Evolutionary conservation across 257 asterid genomes (phyloP).

Genomic region (Solanum virginianum): DNA sequence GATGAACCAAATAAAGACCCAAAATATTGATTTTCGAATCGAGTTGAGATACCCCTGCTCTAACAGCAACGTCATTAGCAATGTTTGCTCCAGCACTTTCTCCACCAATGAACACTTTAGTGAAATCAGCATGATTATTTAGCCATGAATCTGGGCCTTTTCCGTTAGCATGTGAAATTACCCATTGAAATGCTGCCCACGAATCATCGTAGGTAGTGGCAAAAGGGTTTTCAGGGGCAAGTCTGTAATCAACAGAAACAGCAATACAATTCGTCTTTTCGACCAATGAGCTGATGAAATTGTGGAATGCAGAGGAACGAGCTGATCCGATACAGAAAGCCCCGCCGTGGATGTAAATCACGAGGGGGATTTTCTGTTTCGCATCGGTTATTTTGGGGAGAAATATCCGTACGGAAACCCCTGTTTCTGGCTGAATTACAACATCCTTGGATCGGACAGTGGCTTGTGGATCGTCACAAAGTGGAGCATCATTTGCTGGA

Average conservation of each 20-base stretch:
- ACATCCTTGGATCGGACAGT: constrained; percentile 43
- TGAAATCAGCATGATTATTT: constrained; percentile 40
- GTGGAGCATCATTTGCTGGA: constrained; percentile 1
- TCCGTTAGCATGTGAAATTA: constrained; percentile 27
- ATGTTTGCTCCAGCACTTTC: constrained; percentile 79
- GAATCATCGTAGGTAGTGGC: constrained; percentile 55
- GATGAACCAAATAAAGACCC: constrained; percentile 37
- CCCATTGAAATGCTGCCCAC: constrained; percentile 60
- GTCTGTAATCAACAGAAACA: constrained; percentile 49
- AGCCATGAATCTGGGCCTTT: constrained; percentile 52
- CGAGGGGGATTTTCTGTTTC: constrained; percentile 27
- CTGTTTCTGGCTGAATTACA: constrained; percentile 22
- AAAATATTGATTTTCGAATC: constrained; percentile 15
- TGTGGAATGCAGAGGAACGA: constrained; percentile 13
- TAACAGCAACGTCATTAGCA: constrained; percentile 35
- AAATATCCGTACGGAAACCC: constrained; percentile 37
- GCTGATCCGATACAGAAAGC: constrained; percentile 47
- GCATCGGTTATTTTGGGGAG: constrained; percentile 21
- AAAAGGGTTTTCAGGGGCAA: constrained; percentile 54
- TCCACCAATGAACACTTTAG: constrained; percentile 44
- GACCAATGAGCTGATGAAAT: constrained; percentile 17
- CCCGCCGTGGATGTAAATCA: constrained; percentile 55
- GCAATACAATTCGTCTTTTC: constrained; percentile 24
- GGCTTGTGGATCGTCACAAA: constrained; percentile 29
- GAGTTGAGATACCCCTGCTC: constrained; percentile 27